Base-by-base conservation (phyloP, 805 yeast species). In the Kurtzmaniella cleridarum region DNA sequence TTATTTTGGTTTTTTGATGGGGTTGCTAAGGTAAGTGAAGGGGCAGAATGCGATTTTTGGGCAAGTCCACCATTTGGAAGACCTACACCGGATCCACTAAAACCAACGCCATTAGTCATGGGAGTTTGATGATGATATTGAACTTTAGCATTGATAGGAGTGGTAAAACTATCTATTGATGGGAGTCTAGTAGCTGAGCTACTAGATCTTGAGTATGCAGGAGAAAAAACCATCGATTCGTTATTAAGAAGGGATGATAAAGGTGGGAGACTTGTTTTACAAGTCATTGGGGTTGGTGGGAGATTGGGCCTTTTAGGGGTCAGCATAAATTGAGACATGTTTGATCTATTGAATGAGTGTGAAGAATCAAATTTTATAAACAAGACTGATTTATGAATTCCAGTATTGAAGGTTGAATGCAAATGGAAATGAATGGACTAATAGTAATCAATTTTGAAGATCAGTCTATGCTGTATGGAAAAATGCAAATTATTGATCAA, bases 231-330 rank as follows among this genome's bases (percentile, higher is more conserved):
- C 12, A 26, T 30, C 28, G 28, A 37, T 39, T 38, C 36, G 41
- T 39, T 42, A 37, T 41, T 48, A 36, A 62, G 53, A 23, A 67
- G 51, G 18, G 69, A 51, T 23, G 68, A 59, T 42, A 68, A 59
- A 16, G 74, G 74, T 16, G 73, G 74, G 39, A 68, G 60, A 37
- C 51, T 50, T 30, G 64, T 55, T 43, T 51, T 59, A 28, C 44
- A 35, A 35, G 47, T 37, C 24, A 51, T 35, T 13, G 51, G 53
- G 18, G 57, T 44, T 36, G 62, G 42, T 31, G 60, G 55, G 35
- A 50, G 46, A 39, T 41, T 40, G 27, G 65, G 54, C 50, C 62
- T 62, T 48, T 64, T 59, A 36, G 71, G 66, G 23, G 69, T 61
- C 40, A 54, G 62, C 35, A 57, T 36, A 28, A 36, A 36, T 11